Base-by-base conservation (phyloP, 1,139 yeast species). In the Cylindricascospora bacillispora region DNA sequence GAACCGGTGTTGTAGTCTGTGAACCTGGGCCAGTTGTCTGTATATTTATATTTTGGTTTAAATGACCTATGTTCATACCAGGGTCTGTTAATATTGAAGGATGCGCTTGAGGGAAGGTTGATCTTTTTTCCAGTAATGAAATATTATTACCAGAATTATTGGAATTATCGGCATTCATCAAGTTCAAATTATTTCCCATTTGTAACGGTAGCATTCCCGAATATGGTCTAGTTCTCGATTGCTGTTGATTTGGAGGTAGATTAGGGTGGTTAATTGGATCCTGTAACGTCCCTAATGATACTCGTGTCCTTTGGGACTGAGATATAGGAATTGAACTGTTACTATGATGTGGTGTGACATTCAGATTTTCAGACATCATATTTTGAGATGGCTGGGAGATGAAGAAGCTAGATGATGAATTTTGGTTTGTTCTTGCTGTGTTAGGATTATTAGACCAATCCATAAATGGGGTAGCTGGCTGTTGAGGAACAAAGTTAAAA, bases 401-500 rank as follows among this genome's bases (percentile, higher is more conserved):
- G 10, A 18, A 18, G 10, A 18, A 18, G n/a, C n/a, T n/a, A 10
- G 21, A 18, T 7, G 21, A 18, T 7, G 21, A 18, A 10, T 18
- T 18, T 18, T 18, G 21, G 7, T 7, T 18, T 18, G 21, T 7
- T 7, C 9, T 7, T 18, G 9, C 10, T 10, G 21, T 7, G 21
- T 18, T 18, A 7, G 7, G 21, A 18, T 18, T 18, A 7, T 7
- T 7, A 18, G 25, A 13, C 29, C 29, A 27, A 3, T 27, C 29
- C 13, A 27, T 20, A n/a, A 22, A 27, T 3, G 29, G 29, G 15
- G 29, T 27, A 9, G 13, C 20, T 5, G 29, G 29, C 12, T 27
- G 29, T 2, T 24, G 20, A 11, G 29, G 10, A 10, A 16, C 29
- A 18, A 7, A 18, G 10, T 18, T 18, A 10, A 18, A 18, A 7